phyloP scores from a whole-genome alignment of 768 basidiomycete genomes.

The Russula earlei region DNA sequence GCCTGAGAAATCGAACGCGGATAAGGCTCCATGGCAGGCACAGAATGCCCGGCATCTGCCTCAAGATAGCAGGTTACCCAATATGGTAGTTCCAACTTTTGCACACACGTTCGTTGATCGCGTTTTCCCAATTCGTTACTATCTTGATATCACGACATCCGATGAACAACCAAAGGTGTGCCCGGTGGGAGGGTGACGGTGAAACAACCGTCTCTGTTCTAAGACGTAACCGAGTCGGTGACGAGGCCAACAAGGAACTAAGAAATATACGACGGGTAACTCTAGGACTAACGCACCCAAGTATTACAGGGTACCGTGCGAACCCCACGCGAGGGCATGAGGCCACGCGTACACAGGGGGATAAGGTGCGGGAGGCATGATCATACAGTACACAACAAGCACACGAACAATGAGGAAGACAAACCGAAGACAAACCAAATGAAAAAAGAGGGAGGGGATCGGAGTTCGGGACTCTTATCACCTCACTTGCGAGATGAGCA shows the following conservation, averaged over 20 bases:
- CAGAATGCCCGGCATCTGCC: too few relatives aligned
- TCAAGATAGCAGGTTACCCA: too few relatives aligned
- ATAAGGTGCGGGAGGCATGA: not conserved
- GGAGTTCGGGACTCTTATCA: not conserved
- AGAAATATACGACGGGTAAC: not conserved
- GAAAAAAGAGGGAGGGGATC: not conserved
- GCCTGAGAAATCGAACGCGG: too few relatives aligned
- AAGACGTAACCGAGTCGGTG: not conserved
- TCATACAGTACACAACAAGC: not conserved
- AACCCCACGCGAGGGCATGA: not conserved
- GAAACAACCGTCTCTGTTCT: constrained; percentile 3
- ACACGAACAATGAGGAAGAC: not conserved
- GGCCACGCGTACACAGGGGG: not conserved
- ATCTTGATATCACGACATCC: not conserved
- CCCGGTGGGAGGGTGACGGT: not conserved
- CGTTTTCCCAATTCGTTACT: not conserved
- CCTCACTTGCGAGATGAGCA: not conserved
- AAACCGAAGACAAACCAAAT: not conserved
- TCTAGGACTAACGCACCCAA: not conserved
- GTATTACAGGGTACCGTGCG: constrained; percentile 3
- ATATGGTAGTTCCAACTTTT: too few relatives aligned
- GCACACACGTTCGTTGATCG: too few relatives aligned
- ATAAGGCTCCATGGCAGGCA: too few relatives aligned
- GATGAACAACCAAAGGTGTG: not conserved
- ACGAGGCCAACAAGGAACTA: not conserved